Conservation (phyloP, 2,329 filamentous ascomycete species). For the Fusarium chlamydosporum region DNA sequence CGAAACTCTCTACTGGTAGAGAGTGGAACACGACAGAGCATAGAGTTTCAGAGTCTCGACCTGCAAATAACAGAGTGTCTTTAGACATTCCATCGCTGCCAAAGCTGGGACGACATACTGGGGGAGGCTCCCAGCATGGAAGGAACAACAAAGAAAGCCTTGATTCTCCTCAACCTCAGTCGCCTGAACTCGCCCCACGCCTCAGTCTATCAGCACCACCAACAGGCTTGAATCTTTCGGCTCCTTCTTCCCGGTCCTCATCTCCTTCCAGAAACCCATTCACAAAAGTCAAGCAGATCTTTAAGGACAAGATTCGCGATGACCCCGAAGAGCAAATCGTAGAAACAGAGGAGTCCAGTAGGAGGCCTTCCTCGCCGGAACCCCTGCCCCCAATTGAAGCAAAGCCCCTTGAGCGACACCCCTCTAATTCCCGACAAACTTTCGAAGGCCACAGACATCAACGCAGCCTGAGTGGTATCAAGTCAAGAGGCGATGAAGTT, state of each 20-base stretch:
- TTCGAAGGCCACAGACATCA: conserved; percentile 65
- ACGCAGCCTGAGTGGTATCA: conserved; percentile 65
- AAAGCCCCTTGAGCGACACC: conserved; percentile 54
- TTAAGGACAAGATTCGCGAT: conserved; percentile 68
- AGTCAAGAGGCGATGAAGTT: conserved; percentile 56
- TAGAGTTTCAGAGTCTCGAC: conserved; percentile 59
- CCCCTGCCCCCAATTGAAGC: conserved; percentile 43
- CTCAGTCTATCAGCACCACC: conserved; percentile 68
- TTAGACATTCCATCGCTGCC: conserved; percentile 46
- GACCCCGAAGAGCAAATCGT: conserved; percentile 54
- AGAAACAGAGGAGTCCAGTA: conserved; percentile 55
- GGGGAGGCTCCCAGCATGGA: conserved; percentile 63
- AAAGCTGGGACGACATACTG: conserved; percentile 58
- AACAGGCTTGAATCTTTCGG: conserved; percentile 74
- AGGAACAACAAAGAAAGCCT: conserved; percentile 61
- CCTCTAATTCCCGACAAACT: conserved; percentile 54
- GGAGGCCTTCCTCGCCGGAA: conserved; percentile 50
- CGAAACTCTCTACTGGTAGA: conserved; percentile 53
- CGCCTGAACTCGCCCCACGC: conserved; percentile 65
- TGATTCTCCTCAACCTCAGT: conserved; percentile 64
- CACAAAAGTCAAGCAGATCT: conserved; percentile 68
- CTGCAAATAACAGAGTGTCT: conserved; percentile 39
- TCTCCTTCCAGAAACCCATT: conserved; percentile 75
- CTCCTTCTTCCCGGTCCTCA: conserved; percentile 71
- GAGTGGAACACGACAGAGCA: conserved; percentile 57